Conservation (phyloP, 257 asterid species). For the Cinchona pubescens region DNA sequence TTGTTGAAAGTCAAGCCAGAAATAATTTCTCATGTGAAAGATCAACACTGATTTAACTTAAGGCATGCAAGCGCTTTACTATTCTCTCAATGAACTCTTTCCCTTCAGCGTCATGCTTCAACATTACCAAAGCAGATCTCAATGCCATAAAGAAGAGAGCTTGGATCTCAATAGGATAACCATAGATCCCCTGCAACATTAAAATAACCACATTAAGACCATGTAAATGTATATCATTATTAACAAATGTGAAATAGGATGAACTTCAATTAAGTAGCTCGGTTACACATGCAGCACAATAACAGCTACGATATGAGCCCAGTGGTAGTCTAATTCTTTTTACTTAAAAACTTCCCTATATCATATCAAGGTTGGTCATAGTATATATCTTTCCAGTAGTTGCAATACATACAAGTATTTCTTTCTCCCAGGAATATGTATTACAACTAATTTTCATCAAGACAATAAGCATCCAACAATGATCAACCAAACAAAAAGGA, state of each 20-base stretch:
- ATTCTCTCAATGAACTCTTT: conserved; percentile 60
- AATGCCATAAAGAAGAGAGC: conserved; percentile 77
- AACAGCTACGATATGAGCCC: neutral
- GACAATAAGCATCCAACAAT: neutral
- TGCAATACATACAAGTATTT: neutral
- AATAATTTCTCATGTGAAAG: conserved; percentile 73
- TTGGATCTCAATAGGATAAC: conserved; percentile 80
- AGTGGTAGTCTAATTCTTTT: neutral
- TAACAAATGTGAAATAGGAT: neutral
- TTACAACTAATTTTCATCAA: neutral
- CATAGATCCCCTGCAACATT: conserved; percentile 62
- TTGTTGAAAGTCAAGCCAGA: conserved; percentile 77
- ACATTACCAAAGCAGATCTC: conserved; percentile 56
- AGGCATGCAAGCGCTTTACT: conserved; percentile 69
- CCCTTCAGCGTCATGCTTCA: conserved; percentile 66
- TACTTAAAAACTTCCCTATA: neutral
- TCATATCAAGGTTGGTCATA: neutral
- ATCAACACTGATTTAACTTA: too few species aligned
- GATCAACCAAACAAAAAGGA: neutral
- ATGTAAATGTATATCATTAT: neutral
- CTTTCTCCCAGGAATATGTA: neutral
- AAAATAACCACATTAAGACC: conserved; percentile 9
- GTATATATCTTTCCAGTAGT: neutral
- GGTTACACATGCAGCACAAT: neutral
- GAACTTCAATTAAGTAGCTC: neutral